phyloP scores from a whole-genome alignment of 768 basidiomycete genomes.

The Amanita jacksonii region DNA sequence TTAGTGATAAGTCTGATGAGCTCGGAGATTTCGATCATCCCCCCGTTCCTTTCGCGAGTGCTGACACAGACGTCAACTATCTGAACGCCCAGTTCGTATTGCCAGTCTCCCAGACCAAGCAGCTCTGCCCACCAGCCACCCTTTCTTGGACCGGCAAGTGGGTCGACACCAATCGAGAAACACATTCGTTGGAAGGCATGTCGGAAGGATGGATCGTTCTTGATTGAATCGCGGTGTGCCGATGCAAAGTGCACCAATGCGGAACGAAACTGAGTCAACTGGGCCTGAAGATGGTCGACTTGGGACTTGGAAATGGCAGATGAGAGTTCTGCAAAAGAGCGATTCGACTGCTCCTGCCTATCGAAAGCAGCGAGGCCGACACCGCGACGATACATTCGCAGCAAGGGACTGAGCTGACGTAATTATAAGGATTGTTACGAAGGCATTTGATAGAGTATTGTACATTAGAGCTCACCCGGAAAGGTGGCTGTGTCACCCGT shows the following conservation, averaged over 20 bases:
- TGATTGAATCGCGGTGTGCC: conserved; percentile 78
- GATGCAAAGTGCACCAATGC: conserved; percentile 74
- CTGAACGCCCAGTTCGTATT: conserved; percentile 91
- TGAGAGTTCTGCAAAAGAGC: conserved; percentile 77
- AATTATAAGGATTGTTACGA: not conserved
- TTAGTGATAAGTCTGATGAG: conserved; percentile 70
- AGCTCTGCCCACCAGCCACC: conserved; percentile 92
- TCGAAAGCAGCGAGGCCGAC: conserved; percentile 87
- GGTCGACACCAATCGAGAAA: conserved; percentile 88
- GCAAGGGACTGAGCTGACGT: not conserved
- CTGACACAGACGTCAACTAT: conserved; percentile 88
- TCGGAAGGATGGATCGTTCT: conserved; percentile 75
- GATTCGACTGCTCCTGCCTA: conserved; percentile 72
- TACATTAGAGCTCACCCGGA: too few relatives aligned
- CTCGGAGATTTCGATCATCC: conserved; percentile 84
- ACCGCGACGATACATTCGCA: conserved; percentile 64
- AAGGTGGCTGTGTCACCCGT: conserved; percentile 1
- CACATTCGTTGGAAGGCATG: conserved; percentile 97
- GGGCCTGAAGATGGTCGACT: conserved; percentile 67
- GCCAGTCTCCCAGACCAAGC: conserved; percentile 87
- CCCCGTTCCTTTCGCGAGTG: conserved; percentile 85
- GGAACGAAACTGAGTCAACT: conserved; percentile 77
- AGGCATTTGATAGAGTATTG: too few relatives aligned
- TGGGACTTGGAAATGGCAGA: conserved; percentile 68
- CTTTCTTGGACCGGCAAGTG: conserved; percentile 75